Evolutionary conservation across 2,329 filamentous ascomycete species (phyloP).

Genomic region (Talaromyces sp.): DNA sequence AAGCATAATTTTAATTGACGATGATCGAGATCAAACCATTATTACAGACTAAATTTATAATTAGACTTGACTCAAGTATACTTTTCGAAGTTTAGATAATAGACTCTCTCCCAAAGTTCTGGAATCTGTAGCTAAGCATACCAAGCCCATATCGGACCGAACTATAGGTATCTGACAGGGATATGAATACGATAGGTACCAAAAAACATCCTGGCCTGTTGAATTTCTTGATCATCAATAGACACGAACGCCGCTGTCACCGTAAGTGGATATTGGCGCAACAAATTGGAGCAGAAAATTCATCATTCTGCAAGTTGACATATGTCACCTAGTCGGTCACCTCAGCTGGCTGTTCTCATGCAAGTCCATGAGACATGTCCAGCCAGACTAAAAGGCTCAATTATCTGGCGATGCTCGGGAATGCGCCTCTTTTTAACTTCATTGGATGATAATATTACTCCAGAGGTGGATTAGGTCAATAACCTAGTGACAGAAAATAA

Average conservation of each 20-base stretch:
- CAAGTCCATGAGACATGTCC: conserved; percentile 8
- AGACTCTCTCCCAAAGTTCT: background rate
- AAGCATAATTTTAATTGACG: conserved; percentile 1
- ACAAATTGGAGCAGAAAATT: conserved; percentile 23
- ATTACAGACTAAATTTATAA: background rate
- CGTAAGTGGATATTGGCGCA: conserved; percentile 37
- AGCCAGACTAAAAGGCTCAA: background rate
- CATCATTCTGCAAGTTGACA: background rate
- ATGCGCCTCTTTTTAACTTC: background rate
- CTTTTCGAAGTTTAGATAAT: background rate
- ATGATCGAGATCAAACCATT: background rate
- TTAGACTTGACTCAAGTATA: background rate
- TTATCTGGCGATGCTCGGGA: background rate
- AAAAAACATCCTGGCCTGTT: background rate
- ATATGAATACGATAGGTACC: background rate
- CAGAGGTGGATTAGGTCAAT: background rate
- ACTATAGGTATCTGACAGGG: background rate
- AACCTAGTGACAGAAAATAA: background rate
- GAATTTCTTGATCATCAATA: conserved; percentile 23
- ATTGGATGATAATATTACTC: background rate
- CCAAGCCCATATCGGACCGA: background rate
- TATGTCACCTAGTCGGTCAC: background rate
- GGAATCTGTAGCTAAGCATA: background rate
- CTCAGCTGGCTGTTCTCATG: background rate
- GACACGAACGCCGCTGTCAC: conserved; percentile 35